Evolutionary conservation across 2,329 filamentous ascomycete species (phyloP).

Genomic region (Aureobasidium leucospermi): DNA sequence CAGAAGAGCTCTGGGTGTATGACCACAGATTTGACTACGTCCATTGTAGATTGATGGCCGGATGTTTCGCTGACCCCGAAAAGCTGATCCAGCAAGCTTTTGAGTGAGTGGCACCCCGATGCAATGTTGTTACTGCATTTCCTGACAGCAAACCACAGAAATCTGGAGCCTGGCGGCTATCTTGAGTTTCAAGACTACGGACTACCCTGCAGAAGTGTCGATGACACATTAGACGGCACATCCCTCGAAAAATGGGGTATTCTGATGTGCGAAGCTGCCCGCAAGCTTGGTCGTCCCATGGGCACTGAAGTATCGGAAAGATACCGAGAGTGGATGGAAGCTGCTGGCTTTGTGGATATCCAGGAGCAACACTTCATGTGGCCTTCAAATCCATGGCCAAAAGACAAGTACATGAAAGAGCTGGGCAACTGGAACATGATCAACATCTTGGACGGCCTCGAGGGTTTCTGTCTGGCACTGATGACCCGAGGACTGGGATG

Average conservation of each 20-base stretch:
- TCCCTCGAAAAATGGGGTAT: conserved; percentile 29
- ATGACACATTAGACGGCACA: conserved; percentile 29
- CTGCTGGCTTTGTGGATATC: conserved; percentile 39
- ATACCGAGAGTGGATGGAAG: conserved; percentile 33
- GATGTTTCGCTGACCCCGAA: conserved; percentile 48
- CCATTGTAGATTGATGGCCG: conserved; percentile 45
- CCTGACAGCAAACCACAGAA: conserved; percentile 21
- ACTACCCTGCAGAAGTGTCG: conserved; percentile 32
- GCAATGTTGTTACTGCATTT: neutral
- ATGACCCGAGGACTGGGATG: conserved; percentile 36
- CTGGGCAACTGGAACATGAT: conserved; percentile 40
- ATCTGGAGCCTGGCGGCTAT: conserved; percentile 45
- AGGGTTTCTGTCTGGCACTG: conserved; percentile 36
- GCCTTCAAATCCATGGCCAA: conserved; percentile 40
- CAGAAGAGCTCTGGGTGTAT: conserved; percentile 53
- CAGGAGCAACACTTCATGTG: conserved; percentile 33
- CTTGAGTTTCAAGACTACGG: conserved; percentile 45
- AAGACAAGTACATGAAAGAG: conserved; percentile 43
- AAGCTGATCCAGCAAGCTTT: conserved; percentile 44
- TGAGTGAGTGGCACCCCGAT: conserved; percentile 25
- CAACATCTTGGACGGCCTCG: conserved; percentile 35
- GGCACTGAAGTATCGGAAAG: conserved; percentile 31
- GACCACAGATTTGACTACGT: conserved; percentile 49
- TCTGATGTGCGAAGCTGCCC: conserved; percentile 30
- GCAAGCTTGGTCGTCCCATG: conserved; percentile 35